Base-by-base conservation (phyloP, 176 grass and related monocot genomes). In the Zea mays region DNA sequence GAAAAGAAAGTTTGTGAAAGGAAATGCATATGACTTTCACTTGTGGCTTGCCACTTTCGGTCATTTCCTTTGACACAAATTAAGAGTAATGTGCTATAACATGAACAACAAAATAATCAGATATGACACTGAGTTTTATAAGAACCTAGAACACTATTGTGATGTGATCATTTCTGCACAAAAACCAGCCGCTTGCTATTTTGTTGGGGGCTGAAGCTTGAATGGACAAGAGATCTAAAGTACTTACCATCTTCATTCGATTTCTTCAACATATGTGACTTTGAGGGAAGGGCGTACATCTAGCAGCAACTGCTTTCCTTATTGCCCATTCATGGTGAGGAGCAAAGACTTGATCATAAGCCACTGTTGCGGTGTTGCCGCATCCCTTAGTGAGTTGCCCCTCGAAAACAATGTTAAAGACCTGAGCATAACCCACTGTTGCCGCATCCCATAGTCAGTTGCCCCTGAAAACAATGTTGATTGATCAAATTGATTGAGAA, bases 201-300 rank as follows among this genome's bases (percentile, higher is more conserved):
- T 63, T 37, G 12, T 2, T 37, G 15, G 5, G 33, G 10, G 11
- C 43, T 42, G 77, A 69, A 54, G 42, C 35, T 71, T 52, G 12
- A 2, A 16, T 2, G 7, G 27, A 27, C 27, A 27, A 27, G 27
- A 27, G 6, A 41, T 51, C 56, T 48, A 21, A 75, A 16, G 55
- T 36, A 91, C 73, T 73, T 74, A 97, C 91, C 94, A 73, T 97
- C 91, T 86, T 97, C 94, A 87, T 93, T 91, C 58, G 93, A 60
- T 52, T 81, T 97, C 67, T 91, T 90, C 82, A 97, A 47, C 62
- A 97, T 86, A 63, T 93, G 94, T 5, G 91, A 87, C 55, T 97
- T 97, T 13, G 91, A 87, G 50, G 94, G 94, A 79, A 97, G 88
- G 1, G 79, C 82, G 47, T 97, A 97, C 91, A 97, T 79, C 91